Conservation (phyloP, 768 basidiomycete species). For the Boletus pseudo-olivaceus region DNA sequence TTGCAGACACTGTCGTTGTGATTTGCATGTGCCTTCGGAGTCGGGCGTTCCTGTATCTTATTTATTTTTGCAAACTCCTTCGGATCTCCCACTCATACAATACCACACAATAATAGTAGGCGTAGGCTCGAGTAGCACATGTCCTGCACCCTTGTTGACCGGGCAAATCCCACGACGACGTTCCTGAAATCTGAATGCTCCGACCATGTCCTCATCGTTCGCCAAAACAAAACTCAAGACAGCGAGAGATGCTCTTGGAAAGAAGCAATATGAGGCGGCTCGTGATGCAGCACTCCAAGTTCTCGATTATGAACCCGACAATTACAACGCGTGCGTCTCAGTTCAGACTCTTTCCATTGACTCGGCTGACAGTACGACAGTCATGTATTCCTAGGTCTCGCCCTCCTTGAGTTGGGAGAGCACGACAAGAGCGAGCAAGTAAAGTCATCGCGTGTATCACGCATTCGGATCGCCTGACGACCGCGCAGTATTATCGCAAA, state of each 20-base stretch:
- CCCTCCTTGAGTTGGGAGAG: slow-evolving; percentile 72
- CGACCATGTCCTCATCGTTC: slow-evolving; percentile 36
- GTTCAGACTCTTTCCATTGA: not conserved
- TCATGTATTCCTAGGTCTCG: slow-evolving; percentile 80
- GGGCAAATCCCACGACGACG: too few relatives aligned
- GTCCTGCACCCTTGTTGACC: too few relatives aligned
- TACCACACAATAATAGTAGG: too few relatives aligned
- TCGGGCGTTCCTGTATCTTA: not conserved
- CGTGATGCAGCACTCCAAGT: slow-evolving; percentile 63
- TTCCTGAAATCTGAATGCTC: too few relatives aligned
- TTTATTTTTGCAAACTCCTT: not conserved
- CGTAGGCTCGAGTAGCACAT: not conserved
- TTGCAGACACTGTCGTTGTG: not conserved
- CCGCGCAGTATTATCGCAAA: slow-evolving; percentile 65
- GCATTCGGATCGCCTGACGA: slow-evolving; percentile 15
- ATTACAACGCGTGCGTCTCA: slow-evolving; percentile 79
- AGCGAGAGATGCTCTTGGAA: slow-evolving; percentile 69
- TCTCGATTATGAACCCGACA: slow-evolving; percentile 72
- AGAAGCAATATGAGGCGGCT: slow-evolving; percentile 71
- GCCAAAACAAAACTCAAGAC: slow-evolving; percentile 74
- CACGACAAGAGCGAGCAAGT: slow-evolving; percentile 82
- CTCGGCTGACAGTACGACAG: slow-evolving; percentile 38
- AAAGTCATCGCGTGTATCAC: slow-evolving; percentile 30
- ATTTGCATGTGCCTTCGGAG: not conserved
- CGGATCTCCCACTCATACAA: not conserved